Evolutionary conservation across 2,329 filamentous ascomycete genomes (phyloP).

Genomic region (Talaromyces verruculosus): DNA sequence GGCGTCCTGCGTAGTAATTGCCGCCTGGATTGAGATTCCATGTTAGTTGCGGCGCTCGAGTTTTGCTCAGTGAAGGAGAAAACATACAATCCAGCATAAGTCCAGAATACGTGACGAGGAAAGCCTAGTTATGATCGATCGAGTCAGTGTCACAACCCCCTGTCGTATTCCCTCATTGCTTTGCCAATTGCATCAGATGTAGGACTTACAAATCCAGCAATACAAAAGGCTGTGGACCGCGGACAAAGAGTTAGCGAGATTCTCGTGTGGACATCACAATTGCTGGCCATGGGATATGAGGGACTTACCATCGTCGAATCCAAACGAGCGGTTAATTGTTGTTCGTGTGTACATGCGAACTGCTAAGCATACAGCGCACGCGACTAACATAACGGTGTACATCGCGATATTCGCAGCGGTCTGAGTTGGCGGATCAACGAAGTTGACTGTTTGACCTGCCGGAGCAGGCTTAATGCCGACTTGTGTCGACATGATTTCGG

Average conservation of each 20-base stretch:
- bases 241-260: not conserved
- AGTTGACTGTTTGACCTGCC: conserved; percentile 3
- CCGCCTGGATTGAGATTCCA: not conserved
- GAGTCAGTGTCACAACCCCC: not conserved
- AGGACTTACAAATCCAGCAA: conserved; percentile 9
- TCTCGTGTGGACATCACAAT: not conserved
- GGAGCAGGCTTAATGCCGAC: conserved; percentile 2
- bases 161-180: not conserved
- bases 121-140: not conserved
- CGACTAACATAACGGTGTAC: conserved; percentile 8
- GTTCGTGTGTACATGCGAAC: conserved; percentile 1
- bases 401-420: conserved; percentile 6
- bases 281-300: not conserved
- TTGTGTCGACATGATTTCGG: not conserved
- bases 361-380: not conserved
- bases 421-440: conserved; percentile 6
- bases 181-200: not conserved
- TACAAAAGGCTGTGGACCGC: not conserved
- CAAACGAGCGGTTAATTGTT: conserved; percentile 3
- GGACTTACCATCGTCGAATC: conserved; percentile 6
- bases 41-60: not conserved
- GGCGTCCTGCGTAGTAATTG: conserved; percentile 8
- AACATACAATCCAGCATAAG: conserved; percentile 12
- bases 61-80: not conserved
- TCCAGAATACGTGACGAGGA: conserved; percentile 6